Conservation (phyloP, 2,329 filamentous ascomycete genomes). For the Phyllosticta ampelicida region DNA sequence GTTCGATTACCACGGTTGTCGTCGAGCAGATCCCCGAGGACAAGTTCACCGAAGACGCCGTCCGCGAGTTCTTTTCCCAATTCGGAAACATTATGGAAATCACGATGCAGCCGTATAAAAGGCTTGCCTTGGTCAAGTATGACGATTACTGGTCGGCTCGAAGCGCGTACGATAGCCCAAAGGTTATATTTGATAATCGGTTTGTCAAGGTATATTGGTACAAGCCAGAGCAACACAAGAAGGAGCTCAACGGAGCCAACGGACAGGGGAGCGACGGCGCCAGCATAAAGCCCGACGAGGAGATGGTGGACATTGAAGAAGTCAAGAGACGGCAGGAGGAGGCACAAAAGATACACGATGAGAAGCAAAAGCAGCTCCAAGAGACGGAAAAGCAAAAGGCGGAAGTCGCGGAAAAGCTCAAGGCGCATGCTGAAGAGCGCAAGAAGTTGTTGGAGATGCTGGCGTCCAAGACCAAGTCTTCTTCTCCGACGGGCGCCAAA, state of each 20-base stretch:
- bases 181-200: slow-evolving; percentile 72
- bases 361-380: slow-evolving; percentile 51
- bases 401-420: slow-evolving; percentile 54
- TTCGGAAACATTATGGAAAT: slow-evolving; percentile 59
- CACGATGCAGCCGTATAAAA: slow-evolving; percentile 54
- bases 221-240: slow-evolving; percentile 33
- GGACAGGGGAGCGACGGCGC: slow-evolving; percentile 3
- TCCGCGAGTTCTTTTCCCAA: slow-evolving; percentile 59
- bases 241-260: slow-evolving; percentile 10
- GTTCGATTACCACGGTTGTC: slow-evolving; percentile 56
- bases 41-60: slow-evolving; percentile 52
- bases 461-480: slow-evolving; percentile 2
- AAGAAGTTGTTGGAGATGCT: slow-evolving; percentile 52
- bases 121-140: slow-evolving; percentile 60
- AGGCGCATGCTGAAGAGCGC: slow-evolving; percentile 55
- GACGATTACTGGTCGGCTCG: slow-evolving; percentile 55
- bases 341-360: slow-evolving; percentile 57
- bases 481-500: background rate
- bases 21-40: slow-evolving; percentile 70
- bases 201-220: slow-evolving; percentile 81
- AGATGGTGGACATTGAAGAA: slow-evolving; percentile 58
- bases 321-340: slow-evolving; percentile 59
- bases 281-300: slow-evolving; percentile 27
- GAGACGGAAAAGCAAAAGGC: slow-evolving; percentile 52
- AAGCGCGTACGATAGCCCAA: slow-evolving; percentile 63